These are phyloP conservation scores for Fusarium xylarioides DNA, from an alignment of 2,329 filamentous ascomycete species.

Conservation along the genomic window DNA sequence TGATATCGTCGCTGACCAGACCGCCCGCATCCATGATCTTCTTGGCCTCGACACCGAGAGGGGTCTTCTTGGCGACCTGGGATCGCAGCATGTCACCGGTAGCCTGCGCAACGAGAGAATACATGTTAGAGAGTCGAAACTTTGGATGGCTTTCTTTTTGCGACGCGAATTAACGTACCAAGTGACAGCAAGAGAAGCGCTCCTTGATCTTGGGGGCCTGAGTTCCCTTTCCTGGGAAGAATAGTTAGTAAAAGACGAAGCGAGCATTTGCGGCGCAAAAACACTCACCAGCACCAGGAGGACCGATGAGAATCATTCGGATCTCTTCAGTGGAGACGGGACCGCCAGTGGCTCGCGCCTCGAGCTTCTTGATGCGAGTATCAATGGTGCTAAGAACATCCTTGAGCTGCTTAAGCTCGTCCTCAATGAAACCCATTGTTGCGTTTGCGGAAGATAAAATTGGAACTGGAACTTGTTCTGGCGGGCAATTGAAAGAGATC, in stretches of 20 bases:
- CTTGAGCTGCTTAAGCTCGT: constrained; percentile 86
- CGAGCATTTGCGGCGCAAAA: constrained; percentile 9
- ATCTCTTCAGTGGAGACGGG: constrained; percentile 69
- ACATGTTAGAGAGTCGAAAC: constrained; percentile 19
- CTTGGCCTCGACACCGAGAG: constrained; percentile 94
- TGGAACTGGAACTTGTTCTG: constrained; percentile 27
- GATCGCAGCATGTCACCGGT: constrained; percentile 99
- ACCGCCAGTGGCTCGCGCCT: constrained; percentile 72
- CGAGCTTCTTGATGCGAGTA: constrained; percentile 84
- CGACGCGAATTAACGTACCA: constrained; percentile 68
- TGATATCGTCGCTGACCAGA: constrained; percentile 97
- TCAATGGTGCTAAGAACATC: constrained; percentile 86
- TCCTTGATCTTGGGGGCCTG: constrained; percentile 99
- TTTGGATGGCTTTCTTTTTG: neutral
- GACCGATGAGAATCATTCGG: constrained; percentile 97
- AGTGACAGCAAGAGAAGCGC: constrained; percentile 95
- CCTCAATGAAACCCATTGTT: constrained; percentile 88
- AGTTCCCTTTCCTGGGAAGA: constrained; percentile 87
- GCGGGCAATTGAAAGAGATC: constrained; percentile 27
- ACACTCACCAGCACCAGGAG: constrained; percentile 89
- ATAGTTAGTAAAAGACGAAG: constrained; percentile 27
- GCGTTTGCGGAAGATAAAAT: constrained; percentile 41
- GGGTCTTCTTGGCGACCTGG: constrained; percentile 97
- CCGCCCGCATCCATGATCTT: constrained; percentile 99
- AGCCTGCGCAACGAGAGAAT: constrained; percentile 65